Base-by-base conservation (phyloP, 768 basidiomycete genomes). In the Rhodosporidiobolus sp. region DNA sequence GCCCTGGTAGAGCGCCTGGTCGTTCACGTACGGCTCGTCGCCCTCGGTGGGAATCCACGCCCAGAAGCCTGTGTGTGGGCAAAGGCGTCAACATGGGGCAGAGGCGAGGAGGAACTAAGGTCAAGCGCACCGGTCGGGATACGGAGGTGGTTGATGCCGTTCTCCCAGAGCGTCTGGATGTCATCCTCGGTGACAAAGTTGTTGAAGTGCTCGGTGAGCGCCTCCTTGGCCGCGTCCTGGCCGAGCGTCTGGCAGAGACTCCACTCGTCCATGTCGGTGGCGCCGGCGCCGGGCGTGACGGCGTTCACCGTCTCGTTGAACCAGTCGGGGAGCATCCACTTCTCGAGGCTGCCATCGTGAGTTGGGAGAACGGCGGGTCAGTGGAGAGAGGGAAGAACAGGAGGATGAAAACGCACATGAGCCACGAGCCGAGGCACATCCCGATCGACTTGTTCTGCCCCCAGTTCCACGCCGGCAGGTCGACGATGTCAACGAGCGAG, bases 141-240 rank as follows among this genome's bases (percentile, higher is more conserved):
- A 4, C 79, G 74, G 28, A 80, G 55, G 38, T 72, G 67, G 65
- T 78, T 79, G 72, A 78, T 73, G 20, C 77, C 75, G 56, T 72
- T 45, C 57, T 76, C 49, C 50, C 68, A 58, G 12, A 80, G 76
- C 11, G 49, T 48, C 35, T 75, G 67, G 55, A 80, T 75, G 70
- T 83, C 83, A 56, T 78, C 79, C 65, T 83, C 81, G 4, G 82
- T 82, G 61, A 82, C 78, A 77, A 79, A 83, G 14, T 78, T 80
- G 60, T 82, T 75, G 76, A 79, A 81, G 75, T 82, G 82, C 35
- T 78, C 72, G 48, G 60, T 32, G 38, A 82, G 75, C 43, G 77
- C 79, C 6, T 69, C 61, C 30, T 58, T 49, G 26, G 77, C 78
- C 19, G 63, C 70, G 30, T 77, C 72, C n/a, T 60, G 58, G 3